phyloP scores from a whole-genome alignment of 192 early-diverging fungal species.

The Nowakowskiella sp. region DNA sequence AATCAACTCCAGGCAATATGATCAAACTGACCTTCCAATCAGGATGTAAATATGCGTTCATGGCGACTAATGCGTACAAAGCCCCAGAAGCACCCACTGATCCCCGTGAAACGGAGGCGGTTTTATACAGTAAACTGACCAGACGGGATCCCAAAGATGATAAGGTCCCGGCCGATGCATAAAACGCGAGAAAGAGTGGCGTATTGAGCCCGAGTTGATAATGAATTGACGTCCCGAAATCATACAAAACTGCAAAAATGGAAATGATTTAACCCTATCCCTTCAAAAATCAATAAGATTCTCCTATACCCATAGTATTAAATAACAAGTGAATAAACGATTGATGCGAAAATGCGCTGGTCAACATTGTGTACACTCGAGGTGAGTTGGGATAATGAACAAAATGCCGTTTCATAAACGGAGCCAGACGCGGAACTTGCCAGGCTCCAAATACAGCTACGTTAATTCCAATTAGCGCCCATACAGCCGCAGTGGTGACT shows the following conservation, averaged over 20 bases:
- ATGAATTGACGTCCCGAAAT: conserved; percentile 8
- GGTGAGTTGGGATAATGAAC: conserved; percentile 58
- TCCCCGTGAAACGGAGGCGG: conserved; percentile 31
- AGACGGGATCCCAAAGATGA: conserved; percentile 63
- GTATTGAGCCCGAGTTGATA: no score
- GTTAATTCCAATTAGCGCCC: conserved; percentile 60
- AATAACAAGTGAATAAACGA: conserved; percentile 65
- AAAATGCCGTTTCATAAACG: conserved; percentile 72
- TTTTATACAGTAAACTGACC: conserved; percentile 28
- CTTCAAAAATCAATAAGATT: conserved; percentile 22
- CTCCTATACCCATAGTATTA: conserved; percentile 71
- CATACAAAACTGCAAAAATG: conserved; percentile 9
- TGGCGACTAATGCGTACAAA: conserved; percentile 62
- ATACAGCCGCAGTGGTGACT: no score
- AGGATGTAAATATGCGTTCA: conserved; percentile 12
- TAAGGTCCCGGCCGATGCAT: conserved; percentile 58
- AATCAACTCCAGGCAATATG: conserved; percentile 34
- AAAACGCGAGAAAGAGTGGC: conserved; percentile 67
- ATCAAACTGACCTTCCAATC: conserved; percentile 15
- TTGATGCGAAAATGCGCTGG: conserved; percentile 70
- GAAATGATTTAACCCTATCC: conserved; percentile 51
- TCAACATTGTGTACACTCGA: conserved; percentile 66
- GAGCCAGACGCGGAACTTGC: conserved; percentile 52
- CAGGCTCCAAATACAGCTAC: conserved; percentile 66
- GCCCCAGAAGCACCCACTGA: conserved; percentile 78